These are phyloP conservation scores for Singerocomus inundabilis DNA, from an alignment of 1,284 basidiomycete species.

Conservation along the genomic window DNA sequence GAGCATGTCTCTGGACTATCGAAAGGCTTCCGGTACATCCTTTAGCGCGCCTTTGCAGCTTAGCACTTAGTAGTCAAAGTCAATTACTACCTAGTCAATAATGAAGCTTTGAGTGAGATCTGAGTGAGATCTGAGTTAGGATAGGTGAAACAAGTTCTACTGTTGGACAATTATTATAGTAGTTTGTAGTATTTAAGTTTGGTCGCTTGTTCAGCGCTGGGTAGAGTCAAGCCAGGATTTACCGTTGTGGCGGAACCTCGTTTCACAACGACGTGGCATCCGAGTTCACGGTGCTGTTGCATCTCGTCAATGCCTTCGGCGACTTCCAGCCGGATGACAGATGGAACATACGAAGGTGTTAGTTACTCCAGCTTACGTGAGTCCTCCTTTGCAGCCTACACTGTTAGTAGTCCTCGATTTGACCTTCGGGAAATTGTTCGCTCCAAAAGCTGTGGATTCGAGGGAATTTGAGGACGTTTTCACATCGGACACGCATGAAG, in stretches of 20 bases:
- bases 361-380: constrained; percentile 20
- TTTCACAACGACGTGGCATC: neutral
- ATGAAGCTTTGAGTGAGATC: too few species aligned
- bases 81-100: neutral
- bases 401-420: neutral
- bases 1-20: constrained; percentile 37
- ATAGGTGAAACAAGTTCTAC: too few species aligned
- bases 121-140: too few species aligned
- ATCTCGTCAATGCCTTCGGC: neutral
- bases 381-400: constrained; percentile 2
- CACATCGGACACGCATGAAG: neutral
- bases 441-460: constrained; percentile 3
- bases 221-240: too few species aligned
- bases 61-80: neutral
- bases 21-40: constrained; percentile 47
- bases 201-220: too few species aligned
- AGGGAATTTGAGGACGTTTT: constrained; percentile 10
- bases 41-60: constrained; percentile 25
- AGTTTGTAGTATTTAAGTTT: too few species aligned
- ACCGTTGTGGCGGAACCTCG: too few species aligned
- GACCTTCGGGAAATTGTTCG: neutral
- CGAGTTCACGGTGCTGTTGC: neutral
- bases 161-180: too few species aligned
- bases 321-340: constrained; percentile 6
- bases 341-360: constrained; percentile 5